Conservation (phyloP, 1,284 basidiomycete species). For the Ganoderma leucocontextum region DNA sequence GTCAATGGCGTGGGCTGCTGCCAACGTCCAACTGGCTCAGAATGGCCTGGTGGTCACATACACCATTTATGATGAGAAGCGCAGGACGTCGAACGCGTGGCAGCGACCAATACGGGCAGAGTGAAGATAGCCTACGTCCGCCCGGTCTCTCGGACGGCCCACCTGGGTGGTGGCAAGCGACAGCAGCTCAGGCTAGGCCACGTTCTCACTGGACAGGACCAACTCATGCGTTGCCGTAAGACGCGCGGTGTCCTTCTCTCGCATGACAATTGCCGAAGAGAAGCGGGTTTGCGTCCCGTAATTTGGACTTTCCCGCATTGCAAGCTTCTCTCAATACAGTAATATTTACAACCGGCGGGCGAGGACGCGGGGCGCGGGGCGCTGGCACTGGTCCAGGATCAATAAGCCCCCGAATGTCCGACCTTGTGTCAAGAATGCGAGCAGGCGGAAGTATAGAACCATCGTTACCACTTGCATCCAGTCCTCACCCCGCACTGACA, state of each 20-base stretch:
- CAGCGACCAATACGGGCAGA: slow-evolving; percentile 20
- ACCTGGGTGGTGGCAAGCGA: slow-evolving; percentile 18
- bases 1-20: slow-evolving; percentile 20
- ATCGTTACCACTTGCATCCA: slow-evolving; percentile 14
- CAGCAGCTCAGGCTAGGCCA: slow-evolving; percentile 20
- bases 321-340: slow-evolving; percentile 20
- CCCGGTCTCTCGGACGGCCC: slow-evolving; percentile 16
- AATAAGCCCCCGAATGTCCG: slow-evolving; percentile 21
- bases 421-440: slow-evolving; percentile 16
- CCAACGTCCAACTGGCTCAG: slow-evolving; percentile 25
- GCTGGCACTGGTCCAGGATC: slow-evolving; percentile 22
- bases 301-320: slow-evolving; percentile 26
- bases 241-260: slow-evolving; percentile 22
- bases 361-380: slow-evolving; percentile 14
- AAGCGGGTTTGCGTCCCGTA: slow-evolving; percentile 25
- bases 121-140: slow-evolving; percentile 15
- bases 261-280: slow-evolving; percentile 30
- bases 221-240: slow-evolving; percentile 27
- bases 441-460: slow-evolving; percentile 11
- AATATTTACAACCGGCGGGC: slow-evolving; percentile 21
- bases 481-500: slow-evolving; percentile 15
- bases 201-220: slow-evolving; percentile 24
- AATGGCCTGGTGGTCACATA: slow-evolving; percentile 30
- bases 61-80: slow-evolving; percentile 23
- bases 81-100: slow-evolving; percentile 28